A percentile compares a stretch with the other conserved stretches of the same genome.
These are phyloP conservation scores for Thielaviopsis populi DNA, from an alignment of 2,329 filamentous ascomycete species.

Conservation along the genomic window DNA sequence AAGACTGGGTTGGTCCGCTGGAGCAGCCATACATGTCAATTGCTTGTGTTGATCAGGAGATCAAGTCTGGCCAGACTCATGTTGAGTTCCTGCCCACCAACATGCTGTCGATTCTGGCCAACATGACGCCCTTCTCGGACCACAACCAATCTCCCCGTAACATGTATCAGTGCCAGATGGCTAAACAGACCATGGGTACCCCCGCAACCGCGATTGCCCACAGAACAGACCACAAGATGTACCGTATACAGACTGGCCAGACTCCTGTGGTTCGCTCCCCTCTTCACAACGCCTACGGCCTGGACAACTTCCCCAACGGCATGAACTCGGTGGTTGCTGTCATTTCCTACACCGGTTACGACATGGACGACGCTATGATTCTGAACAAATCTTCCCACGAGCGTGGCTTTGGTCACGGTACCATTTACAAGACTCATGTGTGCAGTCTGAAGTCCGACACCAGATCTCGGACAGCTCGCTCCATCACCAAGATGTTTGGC, in stretches of 20 bases:
- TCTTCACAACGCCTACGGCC: conserved; percentile 86
- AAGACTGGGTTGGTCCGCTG: conserved; percentile 80
- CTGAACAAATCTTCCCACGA: conserved; percentile 95
- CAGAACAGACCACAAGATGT: conserved; percentile 94
- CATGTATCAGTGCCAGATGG: conserved; percentile 99
- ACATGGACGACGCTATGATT: conserved; percentile 99
- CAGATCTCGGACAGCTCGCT: conserved; percentile 48
- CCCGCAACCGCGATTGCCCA: conserved; percentile 71
- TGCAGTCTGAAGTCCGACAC: conserved; percentile 71
- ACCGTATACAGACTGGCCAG: conserved; percentile 86
- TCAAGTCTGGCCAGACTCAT: conserved; percentile 81
- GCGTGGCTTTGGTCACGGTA: conserved; percentile 86
- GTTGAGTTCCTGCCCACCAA: conserved; percentile 91
- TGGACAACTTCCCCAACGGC: conserved; percentile 97
- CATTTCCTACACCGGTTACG: conserved; percentile 96
- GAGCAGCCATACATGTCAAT: conserved; percentile 99
- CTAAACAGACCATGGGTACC: conserved; percentile 98
- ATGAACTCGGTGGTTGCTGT: conserved; percentile 92
- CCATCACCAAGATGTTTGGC: conserved; percentile 71
- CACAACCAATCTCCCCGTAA: conserved; percentile 98
- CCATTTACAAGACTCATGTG: conserved; percentile 96
- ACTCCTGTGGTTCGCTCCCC: conserved; percentile 86
- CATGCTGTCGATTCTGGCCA: conserved; percentile 92
- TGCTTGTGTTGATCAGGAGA: conserved; percentile 74
- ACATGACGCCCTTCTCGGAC: conserved; percentile 97